Base-by-base conservation (phyloP, 352 stramenopile species). In the Phytophthora cajani region DNA sequence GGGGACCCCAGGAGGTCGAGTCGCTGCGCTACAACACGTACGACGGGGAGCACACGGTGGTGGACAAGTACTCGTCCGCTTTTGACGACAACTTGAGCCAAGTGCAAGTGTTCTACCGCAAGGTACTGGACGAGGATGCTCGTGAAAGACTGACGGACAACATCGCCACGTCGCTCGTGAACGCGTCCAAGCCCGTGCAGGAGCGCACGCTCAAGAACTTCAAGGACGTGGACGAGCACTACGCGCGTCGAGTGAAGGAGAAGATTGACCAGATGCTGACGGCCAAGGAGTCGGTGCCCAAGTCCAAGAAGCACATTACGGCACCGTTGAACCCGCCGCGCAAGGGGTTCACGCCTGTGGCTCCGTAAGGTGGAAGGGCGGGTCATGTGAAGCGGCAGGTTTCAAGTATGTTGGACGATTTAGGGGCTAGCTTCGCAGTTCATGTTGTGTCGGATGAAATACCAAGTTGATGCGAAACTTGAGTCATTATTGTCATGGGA, bases 1-100 rank as follows among this genome's bases (percentile, higher is more conserved):
- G 78, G 7, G 79, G 84, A 1, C 79, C 82, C 1, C 36, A 65
- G n/a, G 77, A 84, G 66, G 54, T 67, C 0, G 44, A 74, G 38
- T 64, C 71, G 8, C 51, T 78, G 2, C 63, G 40, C 17, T 77
- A 77, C 46, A 60, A 54, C 27, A 30, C 27, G 21, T 80, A 75
- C 42, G 51, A 71, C 7, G 75, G 71, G 0, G 77, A 85, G 25
- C 59, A 72, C 25, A n/a, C 38, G 0, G 59, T 83, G n/a, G 69
- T 75, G 33, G 67, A 78, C 60, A 78, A 73, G 19, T 88, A 89
- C 40, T 78, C 85, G 38, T 92, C 89, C 0, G 75, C 69, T 2
- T 78, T 90, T 50, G 88, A 96, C 11, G 89, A 96, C 65, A 96
- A 94, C 62, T 82, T 92, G 53, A 76, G 78, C 5, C 89, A 97